Evolutionary conservation across 331 rosid species (phyloP).

Genomic region (Pyrus hybrid): DNA sequence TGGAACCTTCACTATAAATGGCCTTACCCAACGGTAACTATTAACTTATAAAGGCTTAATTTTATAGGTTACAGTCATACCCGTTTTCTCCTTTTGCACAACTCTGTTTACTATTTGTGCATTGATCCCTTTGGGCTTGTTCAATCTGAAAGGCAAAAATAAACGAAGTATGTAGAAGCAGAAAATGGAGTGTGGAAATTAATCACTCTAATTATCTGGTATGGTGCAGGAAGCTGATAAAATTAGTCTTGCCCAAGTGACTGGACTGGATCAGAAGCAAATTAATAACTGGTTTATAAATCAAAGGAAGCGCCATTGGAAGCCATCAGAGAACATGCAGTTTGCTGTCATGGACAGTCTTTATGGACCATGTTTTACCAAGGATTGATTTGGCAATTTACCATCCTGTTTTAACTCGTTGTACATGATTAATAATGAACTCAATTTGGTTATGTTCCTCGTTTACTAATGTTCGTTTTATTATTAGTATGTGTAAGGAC

Average conservation of each 20-base stretch:
- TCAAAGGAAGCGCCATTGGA: constrained; percentile 90
- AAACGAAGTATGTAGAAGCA: not conserved
- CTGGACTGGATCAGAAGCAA: constrained; percentile 65
- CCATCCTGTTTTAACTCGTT: not conserved
- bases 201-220: not conserved
- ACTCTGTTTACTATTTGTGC: not conserved
- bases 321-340: constrained; percentile 52
- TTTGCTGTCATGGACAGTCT: constrained; percentile 38
- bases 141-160: too few relatives aligned
- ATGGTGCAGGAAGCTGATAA: constrained; percentile 49
- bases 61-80: not conserved
- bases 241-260: constrained; percentile 50
- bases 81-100: not conserved
- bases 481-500: not conserved
- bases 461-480: not conserved
- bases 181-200: not conserved
- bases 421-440: not conserved
- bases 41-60: not conserved
- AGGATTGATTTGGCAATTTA: not conserved
- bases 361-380: constrained; percentile 27
- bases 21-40: constrained; percentile 80
- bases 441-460: not conserved
- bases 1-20: constrained; percentile 70
- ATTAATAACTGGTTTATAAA: constrained; percentile 79
- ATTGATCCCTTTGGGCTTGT: not conserved